Percentiles rank a stretch among this genome's conserved stretches.
Evolutionary conservation across 257 asterid genomes (phyloP).

Genomic region (Solanum clarkiae): DNA sequence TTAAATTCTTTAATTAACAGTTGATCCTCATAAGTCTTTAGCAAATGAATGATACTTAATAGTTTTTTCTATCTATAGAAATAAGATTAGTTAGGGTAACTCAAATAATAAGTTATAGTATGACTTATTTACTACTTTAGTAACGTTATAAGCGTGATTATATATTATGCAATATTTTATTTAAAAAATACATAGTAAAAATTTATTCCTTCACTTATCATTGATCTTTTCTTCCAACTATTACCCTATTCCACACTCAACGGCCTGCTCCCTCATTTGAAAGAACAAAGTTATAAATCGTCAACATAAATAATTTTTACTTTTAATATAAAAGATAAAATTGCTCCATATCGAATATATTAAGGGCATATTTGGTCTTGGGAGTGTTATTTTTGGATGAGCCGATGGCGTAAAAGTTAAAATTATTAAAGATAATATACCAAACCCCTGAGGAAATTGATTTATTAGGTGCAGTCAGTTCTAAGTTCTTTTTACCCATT

Average conservation of each 20-base stretch:
- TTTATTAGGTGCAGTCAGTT: not conserved
- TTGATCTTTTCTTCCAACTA: not conserved
- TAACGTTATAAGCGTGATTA: no score
- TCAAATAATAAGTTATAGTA: no score
- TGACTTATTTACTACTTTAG: no score
- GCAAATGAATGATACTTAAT: no score
- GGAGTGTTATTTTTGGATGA: not conserved
- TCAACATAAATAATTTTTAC: not conserved
- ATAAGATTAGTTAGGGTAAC: no score
- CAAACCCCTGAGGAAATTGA: not conserved
- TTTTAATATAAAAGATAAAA: not conserved
- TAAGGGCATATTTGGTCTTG: not conserved
- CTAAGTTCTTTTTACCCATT: not conserved
- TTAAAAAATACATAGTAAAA: no score
- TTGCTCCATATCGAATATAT: not conserved
- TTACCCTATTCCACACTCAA: not conserved
- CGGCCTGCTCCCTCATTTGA: not conserved
- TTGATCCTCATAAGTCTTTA: no score
- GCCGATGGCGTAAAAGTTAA: fast-evolving
- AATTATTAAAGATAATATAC: not conserved
- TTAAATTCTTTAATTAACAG: no score
- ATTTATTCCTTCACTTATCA: no score
- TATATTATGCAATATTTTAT: no score
- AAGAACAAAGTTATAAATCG: not conserved
- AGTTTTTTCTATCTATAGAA: no score